Base-by-base conservation (phyloP, 352 stramenopile species). In the Aphanomyces invadans region DNA sequence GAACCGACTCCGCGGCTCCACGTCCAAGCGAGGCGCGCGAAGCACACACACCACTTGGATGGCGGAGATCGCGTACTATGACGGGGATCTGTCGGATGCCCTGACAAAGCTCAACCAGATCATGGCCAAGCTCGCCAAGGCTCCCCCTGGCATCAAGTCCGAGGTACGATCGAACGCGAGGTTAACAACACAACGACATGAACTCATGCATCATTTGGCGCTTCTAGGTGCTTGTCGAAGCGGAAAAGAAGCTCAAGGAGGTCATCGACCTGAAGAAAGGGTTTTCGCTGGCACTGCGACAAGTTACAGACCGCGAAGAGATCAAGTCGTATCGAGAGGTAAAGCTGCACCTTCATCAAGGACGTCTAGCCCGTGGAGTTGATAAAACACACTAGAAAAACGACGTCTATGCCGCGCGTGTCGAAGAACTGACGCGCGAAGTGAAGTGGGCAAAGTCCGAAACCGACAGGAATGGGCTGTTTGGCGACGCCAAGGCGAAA, bases 61-160 rank as follows among this genome's bases (percentile, higher is more conserved):
- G 86, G 79, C 81, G 12, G 86, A 95, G 75, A 89, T 92, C 74
- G 88, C 80, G 62, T 92, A 95, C 75, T 92, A 95, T 65, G 83
- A 92, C 60, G 82, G 82, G 11, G 86, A 95, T 67, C 73, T 95
- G 31, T 88, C 77, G 45, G 86, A 92, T 53, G 86, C 86, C 33
- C 79, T 95, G 48, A 75, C 81, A 15, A 90, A 91, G 65, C 79
- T 95, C 52, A 90, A 92, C 67, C 81, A 91, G n/a, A 68, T 88
- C 52, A 92, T 92, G 86, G 74, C 78, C 66, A 91, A 92, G 71
- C 74, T 91, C 32, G 60, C 82, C 65, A 92, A 92, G 73, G 83
- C 86, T 33, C 82, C 82, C 32, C 75, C 83, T 0, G 82, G 73
- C 42, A 65, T 90, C 70, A 83, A 81, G 49, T 79, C 79, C 3